Percentiles rank a stretch among this genome's conserved stretches.
Conservation (phyloP, 768 basidiomycete species). For the Suillus lakei region DNA sequence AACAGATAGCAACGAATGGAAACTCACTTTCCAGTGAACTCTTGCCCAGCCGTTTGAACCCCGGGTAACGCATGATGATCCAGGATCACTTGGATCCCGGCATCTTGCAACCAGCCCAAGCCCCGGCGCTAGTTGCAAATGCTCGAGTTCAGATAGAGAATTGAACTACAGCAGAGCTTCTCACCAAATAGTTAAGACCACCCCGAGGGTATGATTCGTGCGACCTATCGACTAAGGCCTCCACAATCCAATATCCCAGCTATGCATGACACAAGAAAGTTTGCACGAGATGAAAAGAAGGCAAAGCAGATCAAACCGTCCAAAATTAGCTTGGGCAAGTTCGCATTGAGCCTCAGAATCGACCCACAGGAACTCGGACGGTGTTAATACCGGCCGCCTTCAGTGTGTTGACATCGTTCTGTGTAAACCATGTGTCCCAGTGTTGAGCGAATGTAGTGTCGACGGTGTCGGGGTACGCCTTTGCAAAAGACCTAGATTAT, state of each 20-base stretch:
- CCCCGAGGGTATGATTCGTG: conserved; percentile 72
- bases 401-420: conserved; percentile 62
- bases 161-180: conserved; percentile 16
- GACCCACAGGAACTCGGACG: conserved; percentile 72
- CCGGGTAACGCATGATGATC: conserved; percentile 77
- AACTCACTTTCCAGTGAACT: conserved; percentile 70
- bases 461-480: conserved; percentile 61
- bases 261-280: conserved; percentile 26
- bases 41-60: conserved; percentile 61
- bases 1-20: background rate
- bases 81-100: conserved; percentile 69
- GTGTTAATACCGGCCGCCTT: conserved; percentile 67
- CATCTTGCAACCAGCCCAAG: conserved; percentile 57
- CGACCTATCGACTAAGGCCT: conserved; percentile 64
- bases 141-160: background rate
- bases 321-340: background rate
- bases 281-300: conserved; percentile 1
- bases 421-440: conserved; percentile 78
- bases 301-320: background rate
- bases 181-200: conserved; percentile 66
- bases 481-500: conserved; percentile 55
- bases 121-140: conserved; percentile 57
- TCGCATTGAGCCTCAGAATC: background rate
- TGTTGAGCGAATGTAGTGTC: conserved; percentile 64
- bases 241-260: conserved; percentile 87